Percentiles rank a stretch among this genome's conserved stretches.
Evolutionary conservation across 75 land plant genomes (phyloP).

Genomic region (Pinus tabuliformis): DNA sequence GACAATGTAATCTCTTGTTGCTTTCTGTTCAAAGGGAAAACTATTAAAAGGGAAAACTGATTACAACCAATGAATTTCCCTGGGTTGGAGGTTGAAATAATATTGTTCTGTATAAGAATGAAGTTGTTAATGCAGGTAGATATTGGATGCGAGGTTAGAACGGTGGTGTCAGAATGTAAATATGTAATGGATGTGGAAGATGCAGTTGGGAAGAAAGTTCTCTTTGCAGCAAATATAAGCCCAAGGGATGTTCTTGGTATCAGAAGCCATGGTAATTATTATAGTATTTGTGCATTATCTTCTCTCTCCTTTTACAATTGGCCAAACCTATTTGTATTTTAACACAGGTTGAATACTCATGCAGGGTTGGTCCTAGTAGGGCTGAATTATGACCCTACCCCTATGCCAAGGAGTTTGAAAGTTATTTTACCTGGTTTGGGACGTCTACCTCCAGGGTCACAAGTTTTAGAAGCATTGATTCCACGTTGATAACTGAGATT

Average conservation of each 20-base stretch:
- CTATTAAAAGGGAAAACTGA: background rate
- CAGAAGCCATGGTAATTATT: conserved; percentile 25
- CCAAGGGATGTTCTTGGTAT: conserved; percentile 27
- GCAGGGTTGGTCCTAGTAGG: conserved; percentile 30
- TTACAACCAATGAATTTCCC: no score
- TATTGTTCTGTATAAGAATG: background rate
- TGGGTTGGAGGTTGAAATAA: background rate
- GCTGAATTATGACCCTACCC: conserved; percentile 31
- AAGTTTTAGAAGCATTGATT: conserved; percentile 20
- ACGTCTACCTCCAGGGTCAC: conserved; percentile 35
- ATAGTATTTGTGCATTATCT: background rate
- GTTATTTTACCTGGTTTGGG: conserved; percentile 36
- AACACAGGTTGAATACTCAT: background rate
- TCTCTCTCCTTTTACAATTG: background rate
- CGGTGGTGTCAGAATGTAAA: conserved; percentile 36
- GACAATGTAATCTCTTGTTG: background rate
- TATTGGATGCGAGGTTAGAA: conserved; percentile 32
- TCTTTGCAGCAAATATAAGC: conserved; percentile 30
- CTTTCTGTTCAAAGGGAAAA: background rate
- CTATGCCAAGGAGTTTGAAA: conserved; percentile 36
- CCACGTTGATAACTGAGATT: background rate
- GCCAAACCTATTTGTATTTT: background rate
- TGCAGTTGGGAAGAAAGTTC: conserved; percentile 38
- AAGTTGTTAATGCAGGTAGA: conserved; percentile 22
- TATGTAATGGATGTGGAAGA: conserved; percentile 44